Evolutionary conservation across 305 asterid genomes (phyloP).

Genomic region (Plantago coronopus): DNA sequence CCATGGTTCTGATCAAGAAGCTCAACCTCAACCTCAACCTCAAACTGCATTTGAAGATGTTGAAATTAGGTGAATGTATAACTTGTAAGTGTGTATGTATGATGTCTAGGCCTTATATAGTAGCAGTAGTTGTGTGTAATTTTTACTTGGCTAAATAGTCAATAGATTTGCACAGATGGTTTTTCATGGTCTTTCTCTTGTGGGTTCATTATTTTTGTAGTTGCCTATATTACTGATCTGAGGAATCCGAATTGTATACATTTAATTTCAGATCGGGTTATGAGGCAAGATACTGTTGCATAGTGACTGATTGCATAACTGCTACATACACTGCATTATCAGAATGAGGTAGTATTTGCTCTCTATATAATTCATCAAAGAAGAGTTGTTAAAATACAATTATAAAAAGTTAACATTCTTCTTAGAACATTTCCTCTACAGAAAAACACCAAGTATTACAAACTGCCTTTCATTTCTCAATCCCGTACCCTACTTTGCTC

Average conservation of each 20-base stretch:
- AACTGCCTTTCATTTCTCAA: slow-evolving; percentile 11
- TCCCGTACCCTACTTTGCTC: background rate
- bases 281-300: too few species aligned
- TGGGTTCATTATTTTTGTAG: too few species aligned
- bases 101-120: too few species aligned
- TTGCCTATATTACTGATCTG: too few species aligned
- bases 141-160: background rate
- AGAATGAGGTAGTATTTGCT: too few species aligned
- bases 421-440: slow-evolving; percentile 28
- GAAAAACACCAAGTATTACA: slow-evolving; percentile 19
- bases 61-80: slow-evolving; percentile 38
- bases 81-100: background rate
- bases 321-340: too few species aligned
- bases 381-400: slow-evolving; percentile 18
- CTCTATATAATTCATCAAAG: background rate
- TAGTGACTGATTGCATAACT: too few species aligned
- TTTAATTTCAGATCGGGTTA: too few species aligned
- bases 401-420: slow-evolving; percentile 15
- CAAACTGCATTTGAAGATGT: slow-evolving; percentile 42
- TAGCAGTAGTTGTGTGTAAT: background rate
- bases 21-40: slow-evolving; percentile 47
- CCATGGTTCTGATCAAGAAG: slow-evolving; percentile 37
- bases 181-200: too few species aligned
- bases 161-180: background rate
- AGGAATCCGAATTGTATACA: too few species aligned